Evolutionary conservation across 2,329 filamentous ascomycete species (phyloP).

Genomic region (Colletotrichum tofieldiae): DNA sequence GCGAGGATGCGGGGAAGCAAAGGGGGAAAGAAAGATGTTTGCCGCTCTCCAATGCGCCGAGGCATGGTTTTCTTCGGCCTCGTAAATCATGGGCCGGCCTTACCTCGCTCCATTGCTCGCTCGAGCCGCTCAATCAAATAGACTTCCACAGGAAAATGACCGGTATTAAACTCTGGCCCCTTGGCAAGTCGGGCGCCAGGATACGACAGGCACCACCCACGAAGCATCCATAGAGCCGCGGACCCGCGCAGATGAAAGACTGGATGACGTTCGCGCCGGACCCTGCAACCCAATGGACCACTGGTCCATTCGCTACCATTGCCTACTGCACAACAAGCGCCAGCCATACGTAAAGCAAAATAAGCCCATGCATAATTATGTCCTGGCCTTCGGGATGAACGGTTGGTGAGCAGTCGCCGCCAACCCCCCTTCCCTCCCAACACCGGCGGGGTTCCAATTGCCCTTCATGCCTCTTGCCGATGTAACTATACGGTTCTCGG

Average conservation of each 20-base stretch:
- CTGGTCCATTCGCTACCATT: neutral
- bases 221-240: conserved; percentile 18
- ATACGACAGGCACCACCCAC: conserved; percentile 14
- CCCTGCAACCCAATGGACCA: conserved; percentile 12
- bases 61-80: neutral
- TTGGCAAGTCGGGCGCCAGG: conserved; percentile 11
- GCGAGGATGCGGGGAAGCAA: conserved; percentile 27
- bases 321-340: neutral
- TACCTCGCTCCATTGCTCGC: conserved; percentile 40
- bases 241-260: conserved; percentile 28
- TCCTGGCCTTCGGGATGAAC: conserved; percentile 24
- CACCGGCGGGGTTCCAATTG: conserved; percentile 10
- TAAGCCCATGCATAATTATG: neutral
- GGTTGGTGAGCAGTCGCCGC: conserved; percentile 23
- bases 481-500: conserved; percentile 17
- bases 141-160: conserved; percentile 23
- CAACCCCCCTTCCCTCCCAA: neutral
- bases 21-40: neutral
- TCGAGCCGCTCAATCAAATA: conserved; percentile 33
- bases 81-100: conserved; percentile 8
- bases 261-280: conserved; percentile 32
- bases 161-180: conserved; percentile 1
- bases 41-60: neutral
- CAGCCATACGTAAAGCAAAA: conserved; percentile 2
- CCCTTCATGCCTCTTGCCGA: neutral